Base-by-base conservation (phyloP, 345 rosid genomes). In the Salix purpurea region DNA sequence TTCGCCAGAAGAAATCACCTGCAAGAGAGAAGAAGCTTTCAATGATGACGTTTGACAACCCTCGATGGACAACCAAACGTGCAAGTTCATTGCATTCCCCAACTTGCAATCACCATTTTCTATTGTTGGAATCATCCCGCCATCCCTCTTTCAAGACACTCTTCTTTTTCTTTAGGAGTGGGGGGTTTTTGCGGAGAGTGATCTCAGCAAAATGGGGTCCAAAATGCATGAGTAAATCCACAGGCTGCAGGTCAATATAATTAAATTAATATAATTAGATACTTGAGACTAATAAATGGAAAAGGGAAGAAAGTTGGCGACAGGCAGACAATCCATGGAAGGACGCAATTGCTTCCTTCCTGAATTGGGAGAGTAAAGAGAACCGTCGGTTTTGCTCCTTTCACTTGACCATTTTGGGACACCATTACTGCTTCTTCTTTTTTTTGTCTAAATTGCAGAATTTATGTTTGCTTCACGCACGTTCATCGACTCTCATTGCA, bases 381-480 rank as follows among this genome's bases (percentile, higher is more conserved):
- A 82, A 72, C 87, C 87, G 87, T 84, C 65, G 52, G 78, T 75
- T 84, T 78, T 87, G 85, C 86, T 75, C 75, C 75, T 4, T 60
- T 78, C 78, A 64, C 50, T 13, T 77, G 74, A 24, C 69, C 73
- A 58, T 39, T 73, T 73, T 32, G 18, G 50, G 30, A 19, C 76
- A 73, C 58, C 26, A 30, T 32, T 30, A 1, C 6, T 34, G 52
- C 19, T 15, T 16, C 56, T 72, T 0, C 44, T 3, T 10, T 0
- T 0, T 23, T 36, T 7, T 36, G 12, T 40, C 23, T 21, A 40
- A 42, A 60, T 58, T 39, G 32, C n/a, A 60, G 10, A 12, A 1
- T 64, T 26, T 61, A 23, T 9, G 28, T 9, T 28, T 36, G 24
- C 44, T 15, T 50, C 14, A 65, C 32, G 40, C 82, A 72, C 54